phyloP scores from a whole-genome alignment of 1,284 basidiomycete species.

The Ustanciosporium gigantosporum region DNA sequence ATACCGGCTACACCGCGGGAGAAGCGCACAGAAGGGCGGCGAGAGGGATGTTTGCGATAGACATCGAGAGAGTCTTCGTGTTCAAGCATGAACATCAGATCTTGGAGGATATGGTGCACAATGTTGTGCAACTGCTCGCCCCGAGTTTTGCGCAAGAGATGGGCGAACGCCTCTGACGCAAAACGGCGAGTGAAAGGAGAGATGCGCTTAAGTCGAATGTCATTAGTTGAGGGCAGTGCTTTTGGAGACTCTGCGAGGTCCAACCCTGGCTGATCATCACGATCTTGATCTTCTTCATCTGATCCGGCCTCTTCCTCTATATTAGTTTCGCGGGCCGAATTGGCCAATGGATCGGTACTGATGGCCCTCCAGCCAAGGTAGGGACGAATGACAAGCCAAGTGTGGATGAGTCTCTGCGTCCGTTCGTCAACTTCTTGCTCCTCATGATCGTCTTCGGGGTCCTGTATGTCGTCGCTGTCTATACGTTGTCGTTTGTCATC shows the following conservation, averaged over 20 bases:
- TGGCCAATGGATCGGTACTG: background rate
- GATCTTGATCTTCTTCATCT: slow-evolving; percentile 1
- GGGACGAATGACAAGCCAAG: slow-evolving; percentile 46
- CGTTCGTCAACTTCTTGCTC: slow-evolving; percentile 28
- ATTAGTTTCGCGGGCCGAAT: background rate
- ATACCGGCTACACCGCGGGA: slow-evolving; percentile 53
- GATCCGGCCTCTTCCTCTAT: slow-evolving; percentile 7
- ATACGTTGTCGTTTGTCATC: background rate
- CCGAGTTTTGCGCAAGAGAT: slow-evolving; percentile 55
- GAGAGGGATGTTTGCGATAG: slow-evolving; percentile 12
- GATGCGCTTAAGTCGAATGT: slow-evolving; percentile 13
- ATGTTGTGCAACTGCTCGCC: slow-evolving; percentile 39
- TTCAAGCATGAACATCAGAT: slow-evolving; percentile 35
- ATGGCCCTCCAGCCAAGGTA: slow-evolving; percentile 46
- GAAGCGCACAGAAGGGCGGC: slow-evolving; percentile 32
- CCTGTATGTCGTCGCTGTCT: background rate
- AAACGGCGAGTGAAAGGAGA: slow-evolving; percentile 55
- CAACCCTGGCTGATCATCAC: background rate
- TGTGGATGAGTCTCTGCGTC: slow-evolving; percentile 28
- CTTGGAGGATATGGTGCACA: slow-evolving; percentile 37
- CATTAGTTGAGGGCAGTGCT: background rate
- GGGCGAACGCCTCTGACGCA: slow-evolving; percentile 56
- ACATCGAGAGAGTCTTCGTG: slow-evolving; percentile 24
- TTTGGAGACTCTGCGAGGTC: background rate
- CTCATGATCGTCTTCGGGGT: slow-evolving; percentile 11